Evolutionary conservation across 495 filamentous ascomycete genomes (phyloP).

Genomic region (Tuber aestivum): DNA sequence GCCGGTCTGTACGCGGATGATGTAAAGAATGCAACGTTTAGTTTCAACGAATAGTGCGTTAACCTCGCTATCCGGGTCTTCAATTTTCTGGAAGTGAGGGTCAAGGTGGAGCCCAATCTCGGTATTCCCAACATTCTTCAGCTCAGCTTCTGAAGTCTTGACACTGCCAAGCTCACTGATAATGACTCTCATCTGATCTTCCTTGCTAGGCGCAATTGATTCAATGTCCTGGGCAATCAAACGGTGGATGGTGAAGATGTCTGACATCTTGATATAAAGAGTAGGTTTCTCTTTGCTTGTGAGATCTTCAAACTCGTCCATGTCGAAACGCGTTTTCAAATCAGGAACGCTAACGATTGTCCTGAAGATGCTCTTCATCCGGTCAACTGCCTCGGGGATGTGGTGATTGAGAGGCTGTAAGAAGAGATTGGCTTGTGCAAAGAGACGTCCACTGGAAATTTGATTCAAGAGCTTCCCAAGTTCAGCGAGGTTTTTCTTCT

Average conservation of each 20-base stretch:
- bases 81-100: constrained; percentile 80
- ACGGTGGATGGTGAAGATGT: constrained; percentile 93
- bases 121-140: constrained; percentile 75
- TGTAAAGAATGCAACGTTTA: constrained; percentile 93
- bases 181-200: constrained; percentile 86
- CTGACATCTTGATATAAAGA: constrained; percentile 95
- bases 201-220: constrained; percentile 65
- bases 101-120: constrained; percentile 91
- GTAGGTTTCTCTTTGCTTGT: constrained; percentile 94
- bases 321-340: constrained; percentile 87
- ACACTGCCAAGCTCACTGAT: constrained; percentile 89
- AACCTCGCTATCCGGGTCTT: constrained; percentile 86
- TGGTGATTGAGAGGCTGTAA: constrained; percentile 90
- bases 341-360: constrained; percentile 73
- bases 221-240: constrained; percentile 74
- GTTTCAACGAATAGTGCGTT: constrained; percentile 96
- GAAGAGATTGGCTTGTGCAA: constrained; percentile 90
- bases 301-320: constrained; percentile 96
- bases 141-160: constrained; percentile 88
- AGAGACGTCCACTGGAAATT: constrained; percentile 74
- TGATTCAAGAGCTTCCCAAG: constrained; percentile 87
- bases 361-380: constrained; percentile 70
- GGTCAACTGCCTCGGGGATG: constrained; percentile 74
- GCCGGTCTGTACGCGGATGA: constrained; percentile 94
- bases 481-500: constrained; percentile 87